Conservation (phyloP, 176 grass and related monocot genomes). For the Oryza nivara region DNA sequence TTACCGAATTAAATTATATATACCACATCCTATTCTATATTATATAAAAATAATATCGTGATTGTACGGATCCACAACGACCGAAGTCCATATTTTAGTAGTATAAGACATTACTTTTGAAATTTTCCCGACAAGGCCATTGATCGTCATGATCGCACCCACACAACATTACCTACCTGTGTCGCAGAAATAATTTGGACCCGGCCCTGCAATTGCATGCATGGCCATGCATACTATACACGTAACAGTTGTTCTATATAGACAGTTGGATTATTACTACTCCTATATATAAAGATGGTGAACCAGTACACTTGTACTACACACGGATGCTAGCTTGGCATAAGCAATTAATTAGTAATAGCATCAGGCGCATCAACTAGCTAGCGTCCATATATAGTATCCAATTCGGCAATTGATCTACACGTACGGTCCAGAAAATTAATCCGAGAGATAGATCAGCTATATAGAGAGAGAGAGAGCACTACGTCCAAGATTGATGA, state of each 20-base stretch:
- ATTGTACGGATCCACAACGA: not conserved
- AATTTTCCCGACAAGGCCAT: slow-evolving; percentile 42
- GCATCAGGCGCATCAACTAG: not conserved
- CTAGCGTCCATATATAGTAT: not conserved
- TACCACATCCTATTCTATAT: too few relatives aligned
- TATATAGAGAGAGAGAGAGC: not conserved
- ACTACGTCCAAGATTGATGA: too few relatives aligned
- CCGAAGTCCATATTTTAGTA: not conserved
- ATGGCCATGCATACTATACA: not conserved
- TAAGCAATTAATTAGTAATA: not conserved
- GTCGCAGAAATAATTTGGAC: not conserved
- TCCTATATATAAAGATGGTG: too few relatives aligned
- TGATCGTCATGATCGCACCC: slow-evolving; percentile 47
- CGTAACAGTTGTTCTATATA: too few relatives aligned
- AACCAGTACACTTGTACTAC: too few relatives aligned
- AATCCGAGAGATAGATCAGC: not conserved
- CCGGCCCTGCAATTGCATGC: not conserved
- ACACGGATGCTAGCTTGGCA: not conserved
- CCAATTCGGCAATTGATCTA: not conserved
- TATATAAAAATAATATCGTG: too few relatives aligned
- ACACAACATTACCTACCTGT: not conserved
- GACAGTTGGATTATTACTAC: too few relatives aligned
- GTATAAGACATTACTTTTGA: not conserved
- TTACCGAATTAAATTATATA: too few relatives aligned
- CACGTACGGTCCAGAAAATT: not conserved